phyloP scores from a whole-genome alignment of 2,329 filamentous ascomycete species.

The Madurella mycetomatis region DNA sequence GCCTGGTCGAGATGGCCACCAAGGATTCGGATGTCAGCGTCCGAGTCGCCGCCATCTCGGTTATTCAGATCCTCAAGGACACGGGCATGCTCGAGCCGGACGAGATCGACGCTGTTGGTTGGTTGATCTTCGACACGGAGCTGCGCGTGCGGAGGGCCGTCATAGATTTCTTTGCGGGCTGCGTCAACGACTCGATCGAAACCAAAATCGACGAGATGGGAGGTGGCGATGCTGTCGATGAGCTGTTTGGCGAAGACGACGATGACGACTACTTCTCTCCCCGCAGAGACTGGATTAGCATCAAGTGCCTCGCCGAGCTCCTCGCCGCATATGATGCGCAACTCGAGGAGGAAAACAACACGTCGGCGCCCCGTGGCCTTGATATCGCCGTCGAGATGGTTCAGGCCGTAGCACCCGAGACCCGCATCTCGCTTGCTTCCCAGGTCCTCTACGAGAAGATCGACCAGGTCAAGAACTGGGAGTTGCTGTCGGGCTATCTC shows the following conservation, averaged over 20 bases:
- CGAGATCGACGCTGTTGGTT: conserved; percentile 84
- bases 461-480: conserved; percentile 79
- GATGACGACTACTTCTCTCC: conserved; percentile 74
- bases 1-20: conserved; percentile 89
- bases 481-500: conserved; percentile 81
- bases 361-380: conserved; percentile 41
- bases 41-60: conserved; percentile 71
- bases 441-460: conserved; percentile 82
- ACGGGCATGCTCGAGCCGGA: conserved; percentile 84
- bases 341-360: conserved; percentile 52
- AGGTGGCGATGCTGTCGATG: conserved; percentile 70
- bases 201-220: conserved; percentile 78
- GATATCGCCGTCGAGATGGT: conserved; percentile 53
- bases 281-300: conserved; percentile 78
- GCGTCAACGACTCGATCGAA: conserved; percentile 76
- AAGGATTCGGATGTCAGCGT: conserved; percentile 78
- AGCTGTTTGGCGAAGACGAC: conserved; percentile 66
- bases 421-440: conserved; percentile 78
- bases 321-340: conserved; percentile 76
- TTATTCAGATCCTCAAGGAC: conserved; percentile 77
- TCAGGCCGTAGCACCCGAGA: conserved; percentile 65
- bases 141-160: conserved; percentile 81
- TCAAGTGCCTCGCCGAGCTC: conserved; percentile 85
- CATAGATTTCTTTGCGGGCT: conserved; percentile 83
- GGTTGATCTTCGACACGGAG: conserved; percentile 85